These are phyloP conservation scores for Coemansia sp. DNA, from an alignment of 192 early-diverging fungal species.

Conservation along the genomic window DNA sequence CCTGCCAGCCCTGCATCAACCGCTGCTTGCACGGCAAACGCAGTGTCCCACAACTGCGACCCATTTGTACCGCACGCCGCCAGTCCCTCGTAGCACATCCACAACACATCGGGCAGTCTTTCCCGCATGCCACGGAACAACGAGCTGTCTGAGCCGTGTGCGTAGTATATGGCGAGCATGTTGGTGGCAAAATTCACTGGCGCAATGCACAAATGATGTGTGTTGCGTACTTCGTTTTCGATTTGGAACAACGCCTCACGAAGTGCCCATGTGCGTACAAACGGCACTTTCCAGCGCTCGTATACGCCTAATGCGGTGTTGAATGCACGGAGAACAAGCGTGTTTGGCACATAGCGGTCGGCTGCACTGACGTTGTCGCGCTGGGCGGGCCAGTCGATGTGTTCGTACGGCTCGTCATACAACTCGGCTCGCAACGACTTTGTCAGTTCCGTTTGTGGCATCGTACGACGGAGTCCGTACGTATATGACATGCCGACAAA, in stretches of 20 bases:
- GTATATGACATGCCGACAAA: constrained; percentile 96
- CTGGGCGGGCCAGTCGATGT: constrained; percentile 78
- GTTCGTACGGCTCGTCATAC: constrained; percentile 82
- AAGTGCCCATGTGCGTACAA: constrained; percentile 68
- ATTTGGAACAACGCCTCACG: constrained; percentile 78
- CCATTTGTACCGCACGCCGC: constrained; percentile 97
- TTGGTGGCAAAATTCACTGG: constrained; percentile 95
- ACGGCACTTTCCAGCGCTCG: constrained; percentile 64
- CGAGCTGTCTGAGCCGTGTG: constrained; percentile 80
- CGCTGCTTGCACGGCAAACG: constrained; percentile 82
- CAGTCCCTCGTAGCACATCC: constrained; percentile 89
- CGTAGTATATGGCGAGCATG: constrained; percentile 82
- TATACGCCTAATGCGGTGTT: constrained; percentile 73
- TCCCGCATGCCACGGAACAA: constrained; percentile 74
- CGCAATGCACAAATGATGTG: constrained; percentile 84
- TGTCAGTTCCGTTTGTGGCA: constrained; percentile 69
- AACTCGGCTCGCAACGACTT: constrained; percentile 82
- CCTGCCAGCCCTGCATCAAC: constrained; percentile 77
- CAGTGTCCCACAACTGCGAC: constrained; percentile 95
- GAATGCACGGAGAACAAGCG: constrained; percentile 68
- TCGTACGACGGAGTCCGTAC: constrained; percentile 68
- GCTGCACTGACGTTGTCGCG: constrained; percentile 77
- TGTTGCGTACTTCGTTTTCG: constrained; percentile 86
- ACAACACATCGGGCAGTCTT: constrained; percentile 83
- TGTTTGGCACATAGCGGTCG: constrained; percentile 87